Percentiles rank a stretch among this genome's conserved stretches.
Evolutionary conservation across 345 rosid species (phyloP).

Genomic region (Clausena lansium): DNA sequence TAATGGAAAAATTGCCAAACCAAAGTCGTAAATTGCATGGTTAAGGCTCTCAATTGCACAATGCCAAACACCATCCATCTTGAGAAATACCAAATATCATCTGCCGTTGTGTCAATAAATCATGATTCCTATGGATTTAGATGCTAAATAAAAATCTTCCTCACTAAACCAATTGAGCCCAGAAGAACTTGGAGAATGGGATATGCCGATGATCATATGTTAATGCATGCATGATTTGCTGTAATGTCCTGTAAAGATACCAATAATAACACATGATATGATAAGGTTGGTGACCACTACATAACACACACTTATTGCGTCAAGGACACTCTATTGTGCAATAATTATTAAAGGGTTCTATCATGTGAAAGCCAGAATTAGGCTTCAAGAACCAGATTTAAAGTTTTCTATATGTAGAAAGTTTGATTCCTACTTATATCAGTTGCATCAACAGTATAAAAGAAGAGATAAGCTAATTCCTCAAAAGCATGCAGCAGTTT

Average conservation of each 20-base stretch:
- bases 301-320: background rate
- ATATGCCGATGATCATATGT: background rate
- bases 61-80: background rate
- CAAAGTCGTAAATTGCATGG: background rate
- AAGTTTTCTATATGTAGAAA: background rate
- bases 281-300: background rate
- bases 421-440: background rate
- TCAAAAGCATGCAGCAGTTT: background rate
- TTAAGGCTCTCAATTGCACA: background rate
- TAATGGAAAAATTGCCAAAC: background rate
- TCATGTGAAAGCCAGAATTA: background rate
- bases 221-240: background rate
- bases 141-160: background rate
- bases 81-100: background rate
- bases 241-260: background rate
- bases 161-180: background rate
- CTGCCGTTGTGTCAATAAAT: background rate
- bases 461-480: background rate
- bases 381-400: background rate
- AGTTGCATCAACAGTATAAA: background rate
- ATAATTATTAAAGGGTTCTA: background rate
- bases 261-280: background rate
- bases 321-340: background rate
- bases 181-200: background rate
- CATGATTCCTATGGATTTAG: background rate